These are phyloP conservation scores for Boletus patriciae DNA, from an alignment of 768 basidiomycete species.

Conservation along the genomic window DNA sequence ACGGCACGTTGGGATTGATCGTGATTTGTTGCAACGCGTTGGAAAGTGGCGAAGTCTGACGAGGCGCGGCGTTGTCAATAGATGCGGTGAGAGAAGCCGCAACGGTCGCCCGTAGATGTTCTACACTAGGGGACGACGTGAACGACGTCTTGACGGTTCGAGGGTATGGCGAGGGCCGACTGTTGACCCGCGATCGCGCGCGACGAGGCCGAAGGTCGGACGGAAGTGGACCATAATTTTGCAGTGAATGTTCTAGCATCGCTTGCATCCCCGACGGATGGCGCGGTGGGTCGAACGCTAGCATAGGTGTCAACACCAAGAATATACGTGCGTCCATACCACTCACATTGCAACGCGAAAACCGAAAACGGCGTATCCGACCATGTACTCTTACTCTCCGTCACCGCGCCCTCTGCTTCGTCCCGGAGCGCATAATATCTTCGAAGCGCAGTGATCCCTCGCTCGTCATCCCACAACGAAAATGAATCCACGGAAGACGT, in stretches of 20 bases:
- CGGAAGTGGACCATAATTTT: conserved; percentile 72
- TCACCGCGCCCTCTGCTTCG: conserved; percentile 65
- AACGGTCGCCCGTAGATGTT: conserved; percentile 35
- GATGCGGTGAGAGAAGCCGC: conserved; percentile 21
- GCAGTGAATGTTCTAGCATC: conserved; percentile 67
- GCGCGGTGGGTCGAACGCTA: conserved; percentile 71
- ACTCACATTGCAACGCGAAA: conserved; percentile 73
- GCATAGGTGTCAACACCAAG: conserved; percentile 1
- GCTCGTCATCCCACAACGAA: conserved; percentile 65
- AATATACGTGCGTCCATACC: background rate
- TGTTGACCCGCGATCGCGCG: conserved; percentile 64
- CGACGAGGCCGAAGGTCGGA: conserved; percentile 66
- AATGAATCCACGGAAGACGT: conserved; percentile 46
- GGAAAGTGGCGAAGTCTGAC: conserved; percentile 24
- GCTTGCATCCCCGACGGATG: conserved; percentile 70
- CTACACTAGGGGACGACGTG: conserved; percentile 38
- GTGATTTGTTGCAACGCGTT: conserved; percentile 44
- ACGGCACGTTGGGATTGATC: conserved; percentile 43
- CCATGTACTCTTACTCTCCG: conserved; percentile 67
- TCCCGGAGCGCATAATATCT: conserved; percentile 67
- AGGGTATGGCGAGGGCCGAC: conserved; percentile 75
- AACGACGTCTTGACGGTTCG: conserved; percentile 47
- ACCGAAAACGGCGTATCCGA: conserved; percentile 69
- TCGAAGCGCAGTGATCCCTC: conserved; percentile 61
- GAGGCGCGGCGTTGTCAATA: conserved; percentile 13